These are phyloP conservation scores for Vitis hybrid DNA, from an alignment of 177 flowering plant genomes.

Conservation along the genomic window DNA sequence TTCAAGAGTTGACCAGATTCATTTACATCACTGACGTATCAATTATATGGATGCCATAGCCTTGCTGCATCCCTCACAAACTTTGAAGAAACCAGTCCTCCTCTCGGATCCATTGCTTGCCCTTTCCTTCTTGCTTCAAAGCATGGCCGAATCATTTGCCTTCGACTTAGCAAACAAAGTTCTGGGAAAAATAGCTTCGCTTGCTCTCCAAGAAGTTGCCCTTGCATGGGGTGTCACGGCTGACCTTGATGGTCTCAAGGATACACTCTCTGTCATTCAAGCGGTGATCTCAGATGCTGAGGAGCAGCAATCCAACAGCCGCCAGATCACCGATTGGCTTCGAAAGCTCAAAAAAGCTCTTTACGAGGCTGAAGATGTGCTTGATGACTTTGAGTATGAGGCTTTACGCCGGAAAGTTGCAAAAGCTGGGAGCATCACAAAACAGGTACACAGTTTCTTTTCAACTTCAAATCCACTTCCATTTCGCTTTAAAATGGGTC, in stretches of 20 bases:
- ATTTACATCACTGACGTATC: too few species aligned
- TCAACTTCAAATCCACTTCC: slow-evolving; percentile 7
- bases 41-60: too few species aligned
- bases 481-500: neutral
- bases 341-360: neutral
- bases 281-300: slow-evolving; percentile 10
- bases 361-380: neutral
- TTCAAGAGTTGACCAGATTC: too few species aligned
- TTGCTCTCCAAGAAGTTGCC: neutral
- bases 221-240: neutral
- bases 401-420: neutral
- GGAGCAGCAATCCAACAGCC: neutral
- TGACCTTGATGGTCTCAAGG: slow-evolving; percentile 2
- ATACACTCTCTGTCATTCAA: neutral
- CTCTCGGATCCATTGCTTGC: neutral
- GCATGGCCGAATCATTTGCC: too few species aligned
- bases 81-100: too few species aligned
- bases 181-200: too few species aligned
- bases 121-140: neutral
- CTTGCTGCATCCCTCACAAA: too few species aligned
- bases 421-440: neutral
- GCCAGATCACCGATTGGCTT: neutral
- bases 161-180: too few species aligned
- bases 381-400: slow-evolving; percentile 4
- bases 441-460: slow-evolving; percentile 8